Evolutionary conservation across 1,139 yeast species (phyloP).

Genomic region (Schwanniomyces etchellsii): DNA sequence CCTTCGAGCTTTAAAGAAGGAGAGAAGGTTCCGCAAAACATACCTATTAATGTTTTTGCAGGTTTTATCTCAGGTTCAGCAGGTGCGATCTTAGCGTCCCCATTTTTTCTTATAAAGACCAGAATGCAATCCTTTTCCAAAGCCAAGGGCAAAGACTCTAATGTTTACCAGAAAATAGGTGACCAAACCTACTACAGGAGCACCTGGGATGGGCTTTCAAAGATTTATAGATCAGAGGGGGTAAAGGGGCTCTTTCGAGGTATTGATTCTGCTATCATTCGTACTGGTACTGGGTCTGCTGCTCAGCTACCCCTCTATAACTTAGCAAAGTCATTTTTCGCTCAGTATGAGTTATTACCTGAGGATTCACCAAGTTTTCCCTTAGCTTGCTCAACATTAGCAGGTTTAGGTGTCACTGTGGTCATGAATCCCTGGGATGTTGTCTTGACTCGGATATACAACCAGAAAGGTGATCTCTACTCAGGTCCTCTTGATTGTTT

Average conservation of each 20-base stretch:
- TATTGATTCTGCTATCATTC: conserved; percentile 85
- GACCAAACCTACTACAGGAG: conserved; percentile 85
- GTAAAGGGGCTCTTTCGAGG: conserved; percentile 79
- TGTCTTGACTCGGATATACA: conserved; percentile 86
- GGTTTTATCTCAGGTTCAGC: conserved; percentile 85
- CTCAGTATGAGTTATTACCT: conserved; percentile 42
- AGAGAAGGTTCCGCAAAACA: conserved; percentile 47
- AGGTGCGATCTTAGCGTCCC: conserved; percentile 89
- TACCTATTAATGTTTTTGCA: conserved; percentile 66
- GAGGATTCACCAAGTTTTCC: conserved; percentile 68
- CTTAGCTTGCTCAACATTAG: conserved; percentile 65
- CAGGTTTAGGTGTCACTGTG: conserved; percentile 89
- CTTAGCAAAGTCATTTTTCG: conserved; percentile 58
- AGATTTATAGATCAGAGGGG: conserved; percentile 66
- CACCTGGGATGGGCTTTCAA: conserved; percentile 60
- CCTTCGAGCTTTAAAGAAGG: conserved; percentile 43
- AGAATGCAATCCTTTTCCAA: conserved; percentile 88
- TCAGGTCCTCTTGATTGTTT: conserved; percentile 86
- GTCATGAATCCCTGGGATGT: conserved; percentile 99
- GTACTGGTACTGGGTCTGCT: conserved; percentile 95
- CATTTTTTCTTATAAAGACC: conserved; percentile 86
- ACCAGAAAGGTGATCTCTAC: conserved; percentile 86
- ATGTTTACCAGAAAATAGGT: conserved; percentile 59
- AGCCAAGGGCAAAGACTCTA: conserved; percentile 20
- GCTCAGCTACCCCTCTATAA: conserved; percentile 94